Evolutionary conservation across 148 eudicot genomes (phyloP).

Genomic region (Agrostemma githago): DNA sequence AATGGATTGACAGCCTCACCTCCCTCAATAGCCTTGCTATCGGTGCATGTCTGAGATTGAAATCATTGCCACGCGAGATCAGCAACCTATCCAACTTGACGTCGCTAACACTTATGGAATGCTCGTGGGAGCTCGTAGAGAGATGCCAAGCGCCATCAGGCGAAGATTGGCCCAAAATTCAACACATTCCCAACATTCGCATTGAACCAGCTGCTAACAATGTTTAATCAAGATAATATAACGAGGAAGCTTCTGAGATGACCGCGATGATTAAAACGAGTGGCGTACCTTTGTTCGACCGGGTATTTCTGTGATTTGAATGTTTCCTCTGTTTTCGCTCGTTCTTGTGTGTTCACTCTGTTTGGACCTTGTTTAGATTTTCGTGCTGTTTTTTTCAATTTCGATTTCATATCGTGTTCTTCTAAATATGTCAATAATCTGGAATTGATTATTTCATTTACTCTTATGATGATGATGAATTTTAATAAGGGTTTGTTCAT

Average conservation of each 20-base stretch:
- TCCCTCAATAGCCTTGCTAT: neutral
- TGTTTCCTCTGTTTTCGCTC: too few relatives aligned
- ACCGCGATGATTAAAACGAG: neutral
- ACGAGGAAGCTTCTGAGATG: neutral
- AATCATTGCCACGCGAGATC: neutral
- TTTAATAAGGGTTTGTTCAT: too few relatives aligned
- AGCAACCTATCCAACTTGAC: neutral
- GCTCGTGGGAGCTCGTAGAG: neutral
- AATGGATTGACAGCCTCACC: constrained; percentile 1
- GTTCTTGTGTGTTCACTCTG: neutral
- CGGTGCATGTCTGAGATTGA: neutral
- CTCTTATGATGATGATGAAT: too few relatives aligned
- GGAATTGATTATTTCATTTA: too few relatives aligned
- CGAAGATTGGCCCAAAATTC: neutral
- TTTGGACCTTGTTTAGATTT: too few relatives aligned
- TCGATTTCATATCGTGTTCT: too few relatives aligned
- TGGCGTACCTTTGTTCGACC: too few relatives aligned
- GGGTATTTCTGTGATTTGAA: too few relatives aligned
- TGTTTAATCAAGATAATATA: too few relatives aligned
- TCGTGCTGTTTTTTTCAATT: too few relatives aligned
- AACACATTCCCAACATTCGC: neutral
- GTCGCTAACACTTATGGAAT: neutral
- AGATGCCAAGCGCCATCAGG: neutral
- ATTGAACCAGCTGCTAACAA: neutral
- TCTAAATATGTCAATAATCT: too few relatives aligned